Base-by-base conservation (phyloP, 2,329 filamentous ascomycete species). In the Aspergillus flavus region DNA sequence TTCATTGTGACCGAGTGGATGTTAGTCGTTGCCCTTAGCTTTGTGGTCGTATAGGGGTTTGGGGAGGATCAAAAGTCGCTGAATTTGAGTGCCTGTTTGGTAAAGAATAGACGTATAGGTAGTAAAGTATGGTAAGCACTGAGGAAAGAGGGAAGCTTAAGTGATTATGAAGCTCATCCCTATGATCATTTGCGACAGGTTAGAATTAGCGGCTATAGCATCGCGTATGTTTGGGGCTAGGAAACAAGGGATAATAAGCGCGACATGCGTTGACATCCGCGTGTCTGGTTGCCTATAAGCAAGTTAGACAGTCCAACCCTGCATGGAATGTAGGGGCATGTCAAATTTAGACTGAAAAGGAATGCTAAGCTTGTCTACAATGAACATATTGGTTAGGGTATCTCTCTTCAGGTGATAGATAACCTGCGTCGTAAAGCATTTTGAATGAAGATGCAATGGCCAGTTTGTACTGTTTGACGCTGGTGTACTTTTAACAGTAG, bases 1-100 rank as follows among this genome's bases (percentile, higher is more conserved):
- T 48, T 52, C 62, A 62, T 64, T 39, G 52, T 59, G 32, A 23
- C 4, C 9, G 43, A 16, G n/a, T 11, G 43, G 43, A 10, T 30
- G 23, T n/a, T 5, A 10, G 16, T 50, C 11, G 6, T 28, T 26
- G 46, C 46, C 26, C 6, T 50, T 30, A 19, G 26, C 26, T 50
- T 50, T 30, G 45, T 23, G 45, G 23, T 48, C 11, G 11, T 34
- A 34, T 12, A 4, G 11, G 11, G 10, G 11, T 2, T 34, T 9
- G 23, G 6, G 2, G 34, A 36, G 34, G 34, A n/a, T 50, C 3
- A 7, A 30, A 28, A 32, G 26, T 14, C 19, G 23, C 12, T 28
- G 45, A 3, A 14, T 28, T 28, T 3, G 21, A 48, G 23, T 16
- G 12, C 12, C 12, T 48, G 23, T 12, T 48, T 28, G 12, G 19